Percentiles rank a stretch among this genome's conserved stretches.
phyloP scores from a whole-genome alignment of 306 rosid genomes.

The Casuarina glauca region DNA sequence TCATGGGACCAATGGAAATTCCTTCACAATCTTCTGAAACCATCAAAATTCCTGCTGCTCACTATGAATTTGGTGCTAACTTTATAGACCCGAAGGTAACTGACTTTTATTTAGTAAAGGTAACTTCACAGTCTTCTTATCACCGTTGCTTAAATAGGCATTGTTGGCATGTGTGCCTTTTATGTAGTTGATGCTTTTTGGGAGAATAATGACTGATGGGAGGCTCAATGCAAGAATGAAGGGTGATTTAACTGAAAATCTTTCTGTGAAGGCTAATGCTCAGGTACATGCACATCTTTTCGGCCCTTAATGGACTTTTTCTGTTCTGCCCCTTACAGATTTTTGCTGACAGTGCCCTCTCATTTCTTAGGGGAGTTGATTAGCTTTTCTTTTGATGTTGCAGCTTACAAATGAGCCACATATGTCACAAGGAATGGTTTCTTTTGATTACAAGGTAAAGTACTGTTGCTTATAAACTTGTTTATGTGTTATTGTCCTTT shows the following conservation, averaged over 20 bases:
- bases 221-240: slow-evolving; percentile 87
- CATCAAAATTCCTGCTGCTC: slow-evolving; percentile 80
- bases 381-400: slow-evolving; percentile 2
- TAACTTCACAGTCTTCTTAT: background rate
- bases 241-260: slow-evolving; percentile 80
- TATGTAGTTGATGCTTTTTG: slow-evolving; percentile 85
- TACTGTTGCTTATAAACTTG: background rate
- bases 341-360: background rate
- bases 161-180: slow-evolving; percentile 3
- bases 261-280: slow-evolving; percentile 85
- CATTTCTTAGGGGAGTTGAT: slow-evolving; percentile 4
- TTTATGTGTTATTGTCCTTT: slow-evolving; percentile 17
- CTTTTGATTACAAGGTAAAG: slow-evolving; percentile 70
- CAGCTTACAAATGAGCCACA: slow-evolving; percentile 97
- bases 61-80: slow-evolving; percentile 96
- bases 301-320: background rate
- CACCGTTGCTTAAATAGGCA: background rate
- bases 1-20: slow-evolving; percentile 93
- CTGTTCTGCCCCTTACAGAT: background rate
- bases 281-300: slow-evolving; percentile 50
- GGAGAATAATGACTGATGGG: slow-evolving; percentile 86
- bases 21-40: slow-evolving; percentile 88
- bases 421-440: slow-evolving; percentile 88
- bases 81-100: slow-evolving; percentile 87
- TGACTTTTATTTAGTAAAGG: no score